Percentiles rank a stretch among this genome's conserved stretches.
Conservation (phyloP, 2,329 filamentous ascomycete genomes). For the Exophiala mesophila region DNA sequence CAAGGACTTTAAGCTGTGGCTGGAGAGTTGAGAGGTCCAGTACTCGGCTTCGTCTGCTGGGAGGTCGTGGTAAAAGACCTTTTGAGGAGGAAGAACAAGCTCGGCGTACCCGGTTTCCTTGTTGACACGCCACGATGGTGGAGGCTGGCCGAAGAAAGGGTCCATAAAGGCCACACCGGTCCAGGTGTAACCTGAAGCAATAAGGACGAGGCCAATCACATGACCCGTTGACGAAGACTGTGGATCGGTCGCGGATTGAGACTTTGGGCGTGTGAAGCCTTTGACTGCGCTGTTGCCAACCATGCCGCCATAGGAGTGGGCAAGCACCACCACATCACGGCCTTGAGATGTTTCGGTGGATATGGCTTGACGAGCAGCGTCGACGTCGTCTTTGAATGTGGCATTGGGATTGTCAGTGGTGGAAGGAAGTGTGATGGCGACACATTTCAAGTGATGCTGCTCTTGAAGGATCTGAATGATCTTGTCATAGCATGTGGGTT, state of each 20-base stretch:
- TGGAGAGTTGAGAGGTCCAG: slow-evolving; percentile 40
- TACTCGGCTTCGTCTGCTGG: slow-evolving; percentile 39
- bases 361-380: slow-evolving; percentile 37
- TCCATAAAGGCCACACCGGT: slow-evolving; percentile 41
- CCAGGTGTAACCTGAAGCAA: slow-evolving; percentile 42
- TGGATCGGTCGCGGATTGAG: background rate
- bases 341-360: slow-evolving; percentile 34
- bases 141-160: slow-evolving; percentile 38
- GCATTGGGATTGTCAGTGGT: slow-evolving; percentile 32
- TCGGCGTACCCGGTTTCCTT: slow-evolving; percentile 40
- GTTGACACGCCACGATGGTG: slow-evolving; percentile 40
- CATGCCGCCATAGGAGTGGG: slow-evolving; percentile 48
- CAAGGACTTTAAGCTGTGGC: slow-evolving; percentile 42
- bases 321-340: slow-evolving; percentile 44
- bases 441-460: slow-evolving; percentile 31
- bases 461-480: slow-evolving; percentile 33
- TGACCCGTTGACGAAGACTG: slow-evolving; percentile 28
- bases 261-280: slow-evolving; percentile 33
- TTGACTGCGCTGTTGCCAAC: slow-evolving; percentile 45
- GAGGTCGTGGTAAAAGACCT: slow-evolving; percentile 51
- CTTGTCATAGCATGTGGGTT: slow-evolving; percentile 35
- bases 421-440: slow-evolving; percentile 38
- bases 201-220: slow-evolving; percentile 43
- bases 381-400: slow-evolving; percentile 42
- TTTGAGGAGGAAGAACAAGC: slow-evolving; percentile 33